phyloP scores from a whole-genome alignment of 768 basidiomycete species.

The Nevesoporus exiguus region DNA sequence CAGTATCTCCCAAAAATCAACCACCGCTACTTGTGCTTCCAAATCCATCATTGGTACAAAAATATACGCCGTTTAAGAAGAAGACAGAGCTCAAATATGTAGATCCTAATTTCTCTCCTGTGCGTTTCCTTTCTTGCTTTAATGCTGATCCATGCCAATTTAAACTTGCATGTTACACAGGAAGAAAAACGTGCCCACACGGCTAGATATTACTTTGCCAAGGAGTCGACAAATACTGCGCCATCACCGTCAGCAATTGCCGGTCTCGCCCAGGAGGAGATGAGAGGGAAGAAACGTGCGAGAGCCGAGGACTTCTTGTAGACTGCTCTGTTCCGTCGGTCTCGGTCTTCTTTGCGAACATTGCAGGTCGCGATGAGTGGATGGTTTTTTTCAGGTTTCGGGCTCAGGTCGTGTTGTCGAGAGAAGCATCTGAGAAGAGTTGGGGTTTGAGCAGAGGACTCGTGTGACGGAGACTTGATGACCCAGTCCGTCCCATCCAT shows the following conservation, averaged over 20 bases:
- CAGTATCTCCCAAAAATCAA: constrained; percentile 23
- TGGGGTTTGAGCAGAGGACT: not conserved
- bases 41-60: constrained; percentile 55
- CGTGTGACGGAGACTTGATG: constrained; percentile 30
- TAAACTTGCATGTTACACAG: constrained; percentile 35
- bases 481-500: constrained; percentile 37
- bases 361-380: constrained; percentile 31
- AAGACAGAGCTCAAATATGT: constrained; percentile 66
- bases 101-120: constrained; percentile 78
- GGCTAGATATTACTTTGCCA: constrained; percentile 56
- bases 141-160: not conserved
- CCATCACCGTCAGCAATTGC: constrained; percentile 24
- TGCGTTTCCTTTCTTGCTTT: constrained; percentile 33
- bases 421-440: constrained; percentile 4
- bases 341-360: constrained; percentile 26
- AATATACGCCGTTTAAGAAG: constrained; percentile 74
- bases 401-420: constrained; percentile 18
- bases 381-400: constrained; percentile 31
- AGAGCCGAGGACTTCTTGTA: constrained; percentile 84
- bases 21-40: constrained; percentile 44
- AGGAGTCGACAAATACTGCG: constrained; percentile 34
- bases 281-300: constrained; percentile 79
- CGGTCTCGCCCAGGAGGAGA: constrained; percentile 45
- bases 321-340: constrained; percentile 24
- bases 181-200: constrained; percentile 74